A percentile compares a stretch with the other conserved stretches of the same genome.
These are phyloP conservation scores for Phytophthora chlamydospora DNA, from an alignment of 352 stramenopile genomes.

Conservation along the genomic window DNA sequence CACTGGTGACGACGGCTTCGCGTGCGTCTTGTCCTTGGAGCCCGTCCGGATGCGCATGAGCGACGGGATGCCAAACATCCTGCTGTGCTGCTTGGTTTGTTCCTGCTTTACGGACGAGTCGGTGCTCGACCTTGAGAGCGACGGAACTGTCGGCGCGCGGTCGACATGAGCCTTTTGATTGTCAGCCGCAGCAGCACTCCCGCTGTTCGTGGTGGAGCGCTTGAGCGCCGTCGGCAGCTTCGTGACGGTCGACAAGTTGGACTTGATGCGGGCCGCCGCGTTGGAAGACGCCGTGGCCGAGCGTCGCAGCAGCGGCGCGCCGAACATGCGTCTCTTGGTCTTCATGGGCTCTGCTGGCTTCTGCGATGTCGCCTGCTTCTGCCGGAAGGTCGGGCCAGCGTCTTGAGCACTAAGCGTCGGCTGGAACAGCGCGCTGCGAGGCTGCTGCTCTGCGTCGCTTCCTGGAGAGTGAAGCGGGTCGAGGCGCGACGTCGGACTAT, in stretches of 20 bases:
- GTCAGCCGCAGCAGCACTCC: not conserved
- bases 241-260: constrained; percentile 41
- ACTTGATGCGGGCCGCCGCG: constrained; percentile 41
- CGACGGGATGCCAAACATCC: constrained; percentile 39
- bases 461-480: constrained; percentile 32
- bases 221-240: constrained; percentile 39
- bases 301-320: constrained; percentile 37
- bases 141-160: constrained; percentile 9
- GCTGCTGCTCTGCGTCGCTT: constrained; percentile 14
- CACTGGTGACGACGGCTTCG: constrained; percentile 16
- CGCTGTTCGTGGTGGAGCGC: constrained; percentile 16
- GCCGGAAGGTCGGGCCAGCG: constrained; percentile 5
- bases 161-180: constrained; percentile 15
- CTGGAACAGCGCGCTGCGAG: not conserved
- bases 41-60: constrained; percentile 31
- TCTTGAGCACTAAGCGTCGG: constrained; percentile 25
- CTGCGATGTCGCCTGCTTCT: constrained; percentile 10
- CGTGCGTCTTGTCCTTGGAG: constrained; percentile 32
- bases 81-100: constrained; percentile 21
- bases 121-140: constrained; percentile 26
- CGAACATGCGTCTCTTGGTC: constrained; percentile 49
- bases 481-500: constrained; percentile 13
- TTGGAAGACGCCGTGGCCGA: constrained; percentile 47
- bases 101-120: constrained; percentile 26
- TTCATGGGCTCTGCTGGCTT: constrained; percentile 26